A percentile compares a stretch with the other conserved stretches of the same genome.
phyloP scores from a whole-genome alignment of 306 rosid genomes.

The Ceratonia siliqua region DNA sequence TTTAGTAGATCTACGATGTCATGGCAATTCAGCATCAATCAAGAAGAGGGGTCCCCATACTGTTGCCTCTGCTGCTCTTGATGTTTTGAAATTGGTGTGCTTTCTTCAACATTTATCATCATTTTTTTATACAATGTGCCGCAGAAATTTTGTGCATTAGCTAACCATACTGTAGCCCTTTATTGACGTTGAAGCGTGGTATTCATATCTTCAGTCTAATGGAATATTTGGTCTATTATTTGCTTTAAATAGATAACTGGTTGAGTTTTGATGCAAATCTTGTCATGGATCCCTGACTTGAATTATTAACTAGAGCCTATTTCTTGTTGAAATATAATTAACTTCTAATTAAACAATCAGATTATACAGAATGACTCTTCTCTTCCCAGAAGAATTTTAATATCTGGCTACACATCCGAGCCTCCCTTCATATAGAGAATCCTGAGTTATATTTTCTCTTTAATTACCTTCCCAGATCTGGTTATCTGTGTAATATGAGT shows the following conservation, averaged over 20 bases:
- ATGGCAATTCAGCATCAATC: slow-evolving; percentile 79
- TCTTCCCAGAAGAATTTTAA: too few relatives aligned
- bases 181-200: not conserved
- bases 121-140: not conserved
- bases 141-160: not conserved
- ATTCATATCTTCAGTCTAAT: not conserved
- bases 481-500: too few relatives aligned
- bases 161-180: not conserved
- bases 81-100: slow-evolving; percentile 81
- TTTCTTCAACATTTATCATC: slow-evolving; percentile 18
- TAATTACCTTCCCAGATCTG: too few relatives aligned
- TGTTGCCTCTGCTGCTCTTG: slow-evolving; percentile 87
- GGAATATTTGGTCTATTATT: not conserved
- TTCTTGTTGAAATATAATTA: not conserved
- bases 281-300: not conserved
- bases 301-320: not conserved
- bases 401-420: not conserved
- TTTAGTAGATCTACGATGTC: slow-evolving; percentile 87
- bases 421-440: not conserved
- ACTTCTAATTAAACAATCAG: not conserved
- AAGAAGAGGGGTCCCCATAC: slow-evolving; percentile 72
- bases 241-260: not conserved
- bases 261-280: not conserved
- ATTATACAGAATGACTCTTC: too few relatives aligned
- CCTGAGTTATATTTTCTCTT: not conserved